Evolutionary conservation across 345 rosid species (phyloP), one percentile per base, ranked within the genome.

Genomic region (Microthlaspi erraticum): DNA sequence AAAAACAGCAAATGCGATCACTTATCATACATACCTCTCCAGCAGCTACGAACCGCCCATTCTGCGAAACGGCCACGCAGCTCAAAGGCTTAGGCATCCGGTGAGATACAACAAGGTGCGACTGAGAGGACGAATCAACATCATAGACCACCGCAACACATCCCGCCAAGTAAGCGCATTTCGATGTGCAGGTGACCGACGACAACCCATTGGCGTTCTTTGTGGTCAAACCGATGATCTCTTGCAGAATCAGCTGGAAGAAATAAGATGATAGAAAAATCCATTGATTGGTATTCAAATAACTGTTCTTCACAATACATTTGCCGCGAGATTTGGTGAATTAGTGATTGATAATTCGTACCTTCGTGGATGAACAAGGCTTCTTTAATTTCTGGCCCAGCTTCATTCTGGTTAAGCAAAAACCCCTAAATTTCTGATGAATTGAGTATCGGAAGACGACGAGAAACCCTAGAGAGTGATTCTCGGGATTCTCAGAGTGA

Each of bases 11-110:
- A 52, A 45, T 23, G 61, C 19, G 45, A 57, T 55, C 20, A 16
- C 16, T 10, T 10, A 37, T 7, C 19, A 37, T 71, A 86, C 19
- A 37, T 71, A 86, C 96, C 86, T 89, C 93, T 42, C 88, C 96
- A 34, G 96, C 92, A 26, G 96, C 97, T 2, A 89, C 72, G 19
- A 83, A 89, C 4, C 85, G 83, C 19, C 93, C 96, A 18, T 86
- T 88, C 19, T 9, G 76, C 0, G 93, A 87, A 57, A 89, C 54
- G 0, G 89, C 87, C 14, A 91, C 88, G 56, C 90, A 89, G 75
- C 70, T 76, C 67, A 89, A 72, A 33, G 92, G 84, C 66, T 81
- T 89, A 5, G 93, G 92, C 56, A 77, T 61, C 38, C 92, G 78
- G 32, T 84, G 92, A 76, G 92, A 79, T 38, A 77, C 89, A 61